A percentile compares a stretch with the other conserved stretches of the same genome.
These are phyloP conservation scores for Leccinum longicurvipes DNA, from an alignment of 768 basidiomycete species.

Conservation along the genomic window DNA sequence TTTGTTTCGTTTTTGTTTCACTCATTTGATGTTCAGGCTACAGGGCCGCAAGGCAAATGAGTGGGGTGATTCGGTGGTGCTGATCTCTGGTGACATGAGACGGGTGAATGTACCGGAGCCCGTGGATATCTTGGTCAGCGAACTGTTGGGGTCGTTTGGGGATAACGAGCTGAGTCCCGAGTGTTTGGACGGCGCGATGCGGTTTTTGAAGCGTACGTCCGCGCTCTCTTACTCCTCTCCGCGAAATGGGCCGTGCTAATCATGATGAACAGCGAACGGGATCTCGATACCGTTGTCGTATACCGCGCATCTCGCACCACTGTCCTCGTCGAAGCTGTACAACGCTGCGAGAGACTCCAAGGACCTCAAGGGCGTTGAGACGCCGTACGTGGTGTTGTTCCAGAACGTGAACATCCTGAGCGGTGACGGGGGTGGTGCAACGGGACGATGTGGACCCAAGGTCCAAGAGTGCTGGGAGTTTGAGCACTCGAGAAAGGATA, in stretches of 20 bases:
- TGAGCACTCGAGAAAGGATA: slow-evolving; percentile 85
- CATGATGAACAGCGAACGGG: slow-evolving; percentile 61
- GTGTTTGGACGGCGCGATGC: slow-evolving; percentile 92
- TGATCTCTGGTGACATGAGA: slow-evolving; percentile 97
- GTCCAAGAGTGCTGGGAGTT: slow-evolving; percentile 98
- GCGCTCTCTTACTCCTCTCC: not conserved
- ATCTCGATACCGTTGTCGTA: slow-evolving; percentile 97
- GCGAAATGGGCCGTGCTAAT: slow-evolving; percentile 11
- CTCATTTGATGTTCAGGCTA: slow-evolving; percentile 47
- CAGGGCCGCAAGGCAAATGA: slow-evolving; percentile 79
- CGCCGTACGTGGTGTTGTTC: slow-evolving; percentile 99
- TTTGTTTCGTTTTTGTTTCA: slow-evolving; percentile 3
- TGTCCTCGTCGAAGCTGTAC: slow-evolving; percentile 91
- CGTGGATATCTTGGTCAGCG: slow-evolving; percentile 92
- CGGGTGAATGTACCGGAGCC: slow-evolving; percentile 75
- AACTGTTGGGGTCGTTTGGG: slow-evolving; percentile 94
- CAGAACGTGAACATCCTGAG: slow-evolving; percentile 88
- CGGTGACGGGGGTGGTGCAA: slow-evolving; percentile 59
- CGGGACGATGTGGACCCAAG: slow-evolving; percentile 71
- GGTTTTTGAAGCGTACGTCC: slow-evolving; percentile 79
- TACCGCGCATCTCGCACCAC: slow-evolving; percentile 89
- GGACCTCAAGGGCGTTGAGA: slow-evolving; percentile 76
- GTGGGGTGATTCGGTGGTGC: slow-evolving; percentile 77
- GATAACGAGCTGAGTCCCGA: slow-evolving; percentile 99
- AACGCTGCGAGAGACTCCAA: slow-evolving; percentile 71